Conservation (phyloP, 108 stramenopile genomes). For the Cyclotella kingstonii region DNA sequence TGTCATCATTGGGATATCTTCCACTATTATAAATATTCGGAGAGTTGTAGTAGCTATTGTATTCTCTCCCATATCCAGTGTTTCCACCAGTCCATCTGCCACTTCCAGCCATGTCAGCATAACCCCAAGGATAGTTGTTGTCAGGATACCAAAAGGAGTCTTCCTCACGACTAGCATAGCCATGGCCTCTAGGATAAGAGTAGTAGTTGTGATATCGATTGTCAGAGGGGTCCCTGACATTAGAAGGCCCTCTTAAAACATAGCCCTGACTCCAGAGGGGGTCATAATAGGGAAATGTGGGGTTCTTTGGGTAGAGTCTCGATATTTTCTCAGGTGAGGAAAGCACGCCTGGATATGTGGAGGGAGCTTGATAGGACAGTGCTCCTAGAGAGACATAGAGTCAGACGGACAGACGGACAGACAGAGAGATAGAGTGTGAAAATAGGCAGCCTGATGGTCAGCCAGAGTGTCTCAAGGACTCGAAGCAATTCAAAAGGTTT, state of each 20-base stretch:
- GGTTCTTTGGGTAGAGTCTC: constrained; percentile 34
- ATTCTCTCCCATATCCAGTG: no score
- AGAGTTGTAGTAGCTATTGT: no score
- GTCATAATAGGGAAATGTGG: constrained; percentile 39
- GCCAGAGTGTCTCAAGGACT: background rate
- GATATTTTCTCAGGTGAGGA: constrained; percentile 1
- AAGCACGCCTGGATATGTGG: no score
- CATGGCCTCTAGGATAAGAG: background rate
- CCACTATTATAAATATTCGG: constrained; percentile 6
- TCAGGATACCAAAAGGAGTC: no score
- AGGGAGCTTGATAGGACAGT: constrained; percentile 13
- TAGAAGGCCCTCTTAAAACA: constrained; percentile 5
- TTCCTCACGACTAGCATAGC: no score
- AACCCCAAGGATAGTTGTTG: no score
- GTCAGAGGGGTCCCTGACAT: background rate
- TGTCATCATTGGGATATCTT: constrained; percentile 6
- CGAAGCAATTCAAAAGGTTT: background rate
- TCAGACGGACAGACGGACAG: no score
- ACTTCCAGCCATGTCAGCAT: no score
- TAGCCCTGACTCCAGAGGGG: constrained; percentile 43
- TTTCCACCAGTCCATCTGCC: no score
- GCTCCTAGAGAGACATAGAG: background rate
- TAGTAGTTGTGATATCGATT: background rate
- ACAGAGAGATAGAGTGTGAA: no score
- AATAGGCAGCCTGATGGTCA: no score